A percentile compares a stretch with the other conserved stretches of the same genome.
Evolutionary conservation across 805 yeast genomes (phyloP).

Genomic region (Ogataea methylovora): DNA sequence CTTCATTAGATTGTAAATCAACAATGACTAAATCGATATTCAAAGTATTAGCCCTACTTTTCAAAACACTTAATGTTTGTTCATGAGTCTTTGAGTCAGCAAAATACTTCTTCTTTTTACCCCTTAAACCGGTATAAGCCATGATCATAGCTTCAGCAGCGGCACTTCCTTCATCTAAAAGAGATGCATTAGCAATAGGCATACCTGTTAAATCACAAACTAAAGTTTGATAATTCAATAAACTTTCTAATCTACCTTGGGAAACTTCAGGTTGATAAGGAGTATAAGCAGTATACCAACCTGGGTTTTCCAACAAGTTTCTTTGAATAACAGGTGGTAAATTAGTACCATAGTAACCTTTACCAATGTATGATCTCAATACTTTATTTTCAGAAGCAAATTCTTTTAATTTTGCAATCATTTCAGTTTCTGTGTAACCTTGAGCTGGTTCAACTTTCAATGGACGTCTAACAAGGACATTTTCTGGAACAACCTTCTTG

Average conservation of each 20-base stretch:
- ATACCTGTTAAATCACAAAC: constrained; percentile 86
- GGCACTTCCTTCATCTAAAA: constrained; percentile 94
- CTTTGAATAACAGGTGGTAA: constrained; percentile 91
- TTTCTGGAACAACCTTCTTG: constrained; percentile 65
- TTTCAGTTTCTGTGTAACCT: constrained; percentile 78
- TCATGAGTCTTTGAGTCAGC: constrained; percentile 75
- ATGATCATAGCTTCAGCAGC: constrained; percentile 96
- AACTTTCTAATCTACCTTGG: constrained; percentile 89
- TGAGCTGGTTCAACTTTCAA: constrained; percentile 57
- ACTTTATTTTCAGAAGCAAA: constrained; percentile 73
- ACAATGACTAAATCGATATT: constrained; percentile 53
- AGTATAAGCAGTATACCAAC: constrained; percentile 98
- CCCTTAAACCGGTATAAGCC: constrained; percentile 58
- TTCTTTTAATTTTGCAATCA: constrained; percentile 57
- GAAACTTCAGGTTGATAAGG: constrained; percentile 98
- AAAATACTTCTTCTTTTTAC: constrained; percentile 60
- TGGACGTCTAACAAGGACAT: constrained; percentile 62
- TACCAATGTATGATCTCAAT: constrained; percentile 76
- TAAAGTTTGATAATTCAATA: constrained; percentile 90
- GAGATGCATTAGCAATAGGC: constrained; percentile 90
- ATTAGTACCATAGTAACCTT: constrained; percentile 88
- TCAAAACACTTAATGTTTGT: constrained; percentile 76
- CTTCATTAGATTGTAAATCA: constrained; percentile 42
- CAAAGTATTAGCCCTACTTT: constrained; percentile 71
- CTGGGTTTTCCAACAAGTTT: constrained; percentile 87